Evolutionary conservation across 306 rosid species (phyloP), one percentile per base, ranked within the genome.

Genomic region (Mucuna pruriens): DNA sequence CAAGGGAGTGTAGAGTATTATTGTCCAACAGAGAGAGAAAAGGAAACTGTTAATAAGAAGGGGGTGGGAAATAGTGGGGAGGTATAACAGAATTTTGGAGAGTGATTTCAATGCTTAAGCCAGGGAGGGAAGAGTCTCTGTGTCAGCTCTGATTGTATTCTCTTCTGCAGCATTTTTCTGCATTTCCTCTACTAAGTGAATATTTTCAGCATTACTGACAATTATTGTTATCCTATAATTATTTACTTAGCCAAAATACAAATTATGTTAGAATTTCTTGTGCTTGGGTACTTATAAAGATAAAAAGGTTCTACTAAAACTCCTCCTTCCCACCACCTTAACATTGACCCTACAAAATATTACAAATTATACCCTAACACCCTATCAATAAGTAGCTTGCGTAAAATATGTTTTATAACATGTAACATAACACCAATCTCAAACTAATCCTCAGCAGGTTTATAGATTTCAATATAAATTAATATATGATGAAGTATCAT

Each of bases 401-500:
- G 66, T 23, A 78, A 13, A 72, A 62, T 40, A 15, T 45, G 3
- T 34, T 57, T 77, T 48, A 33, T 31, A 54, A 82, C 22, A 40
- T 60, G 74, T 12, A 57, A 71, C 55, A 74, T 6, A n/a, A 31
- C 16, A 23, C 40, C 67, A 36, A 39, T 67, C 73, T 74, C 80
- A 74, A 68, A 62, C 25, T 57, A 38, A 20, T 83, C 71, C 15
- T 54, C 17, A 33, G 40, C 12, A 45, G 31, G 31, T 26, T 76
- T 26, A 57, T 52, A 51, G 22, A 76, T 12, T 44, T 36, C 34
- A 54, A 60, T 29, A 7, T 22, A 84, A 63, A 76, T 69, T 66
- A 48, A 68, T 49, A 36, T 48, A 80, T 79, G 40, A 55, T 66
- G 70, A 22, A 69, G 68, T 62, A 82, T 39, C 45, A 39, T 82